phyloP scores from a whole-genome alignment of 2,329 filamentous ascomycete species.

The Botrytis deweyae region DNA sequence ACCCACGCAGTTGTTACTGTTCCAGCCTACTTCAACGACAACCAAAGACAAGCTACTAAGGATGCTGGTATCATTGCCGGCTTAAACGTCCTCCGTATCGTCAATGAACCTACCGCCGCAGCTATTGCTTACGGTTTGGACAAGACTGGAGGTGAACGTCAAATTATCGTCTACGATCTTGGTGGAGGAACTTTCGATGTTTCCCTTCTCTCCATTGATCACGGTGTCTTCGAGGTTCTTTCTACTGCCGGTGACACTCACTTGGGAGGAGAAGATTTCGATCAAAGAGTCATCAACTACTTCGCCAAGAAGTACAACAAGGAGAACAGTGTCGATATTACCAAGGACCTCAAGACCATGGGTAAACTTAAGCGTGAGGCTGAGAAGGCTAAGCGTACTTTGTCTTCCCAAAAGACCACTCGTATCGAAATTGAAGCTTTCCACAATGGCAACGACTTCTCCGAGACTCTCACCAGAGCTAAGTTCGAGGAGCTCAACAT shows the following conservation, averaged over 20 bases:
- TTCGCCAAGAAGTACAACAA: conserved; percentile 99
- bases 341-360: conserved; percentile 96
- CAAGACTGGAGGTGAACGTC: conserved; percentile 78
- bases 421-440: conserved; percentile 97
- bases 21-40: conserved; percentile 98
- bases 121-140: conserved; percentile 93
- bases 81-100: conserved; percentile 91
- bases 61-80: conserved; percentile 90
- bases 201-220: conserved; percentile 85
- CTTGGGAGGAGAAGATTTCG: conserved; percentile 97
- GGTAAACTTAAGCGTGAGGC: conserved; percentile 99
- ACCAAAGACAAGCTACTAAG: conserved; percentile 95
- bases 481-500: conserved; percentile 99
- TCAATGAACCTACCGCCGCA: conserved; percentile 94
- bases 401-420: conserved; percentile 90
- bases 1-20: conserved; percentile 90
- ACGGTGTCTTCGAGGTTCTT: conserved; percentile 91
- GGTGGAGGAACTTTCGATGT: conserved; percentile 96
- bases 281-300: conserved; percentile 95
- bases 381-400: conserved; percentile 98
- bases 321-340: conserved; percentile 89
- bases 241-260: conserved; percentile 96
- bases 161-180: conserved; percentile 91
- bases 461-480: conserved; percentile 94
- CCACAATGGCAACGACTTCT: conserved; percentile 96